Evolutionary conservation across 345 rosid genomes (phyloP), one percentile per base, ranked within the genome.

Genomic region (Carallia pectinifolia): DNA sequence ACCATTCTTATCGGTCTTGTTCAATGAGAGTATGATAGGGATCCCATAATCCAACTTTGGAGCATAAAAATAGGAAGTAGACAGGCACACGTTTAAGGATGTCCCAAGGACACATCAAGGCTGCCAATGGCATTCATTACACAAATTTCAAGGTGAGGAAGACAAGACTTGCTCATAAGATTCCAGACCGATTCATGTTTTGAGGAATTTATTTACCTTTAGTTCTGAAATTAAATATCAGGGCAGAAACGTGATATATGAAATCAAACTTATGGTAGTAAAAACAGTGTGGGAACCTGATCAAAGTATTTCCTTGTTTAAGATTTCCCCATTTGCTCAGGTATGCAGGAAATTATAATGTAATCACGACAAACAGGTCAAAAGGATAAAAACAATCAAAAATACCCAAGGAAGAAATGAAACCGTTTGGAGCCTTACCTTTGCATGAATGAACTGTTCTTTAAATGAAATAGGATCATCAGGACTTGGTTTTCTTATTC

Each of bases 391-490:
- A 63, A 7, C 18, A 62, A 58, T 64, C 16, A 8, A 18, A n/a
- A 23, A 34, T 53, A 34, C 19, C 50, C 4, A 4, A 1, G 31
- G 4, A 53, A 58, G 30, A 53, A 54, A 30, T 17, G 37, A 31
- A 37, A 75, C 52, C 58, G 29, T 19, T 63, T 7, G 19, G 58
- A 71, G 15, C 12, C 53, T 67, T 79, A 90, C 96, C 90, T 90
- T 90, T 16, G 90, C 96, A 61, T 86, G 89, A 68, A 88, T 90
- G 77, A 86, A 90, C 82, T 85, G 68, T 79, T 90, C 96, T 82
- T 88, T 88, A n/a, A 84, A 83, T 40, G 89, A 70, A 63, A 86
- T 82, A 38, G 88, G 83, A 78, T 90, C 96, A 79, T 73, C 74
- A 23, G 60, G 73, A 68, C 65, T 71, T 54, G 96, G 96, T 76